phyloP scores from a whole-genome alignment of 2,329 filamentous ascomycete genomes.

The Escovopsis sp. region DNA sequence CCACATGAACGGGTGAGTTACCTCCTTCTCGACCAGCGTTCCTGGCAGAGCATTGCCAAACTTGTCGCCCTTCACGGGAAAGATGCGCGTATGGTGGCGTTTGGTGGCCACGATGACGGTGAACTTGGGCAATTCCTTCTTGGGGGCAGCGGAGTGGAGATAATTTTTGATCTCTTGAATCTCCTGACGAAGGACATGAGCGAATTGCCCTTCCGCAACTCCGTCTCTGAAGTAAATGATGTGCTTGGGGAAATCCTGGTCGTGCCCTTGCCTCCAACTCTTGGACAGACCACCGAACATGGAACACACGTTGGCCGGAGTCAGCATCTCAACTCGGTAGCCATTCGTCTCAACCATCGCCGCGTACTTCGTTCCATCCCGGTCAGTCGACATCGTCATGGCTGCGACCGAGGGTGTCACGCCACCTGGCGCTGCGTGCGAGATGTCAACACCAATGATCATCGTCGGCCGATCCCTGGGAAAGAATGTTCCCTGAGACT shows the following conservation, averaged over 20 bases:
- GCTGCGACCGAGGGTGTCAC: slow-evolving; percentile 65
- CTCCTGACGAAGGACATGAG: slow-evolving; percentile 66
- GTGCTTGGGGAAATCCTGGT: slow-evolving; percentile 39
- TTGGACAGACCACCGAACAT: slow-evolving; percentile 51
- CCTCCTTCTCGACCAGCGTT: slow-evolving; percentile 72
- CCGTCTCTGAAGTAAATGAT: slow-evolving; percentile 91
- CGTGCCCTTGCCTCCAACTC: slow-evolving; percentile 48
- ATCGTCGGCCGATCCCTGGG: slow-evolving; percentile 45
- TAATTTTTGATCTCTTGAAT: slow-evolving; percentile 52
- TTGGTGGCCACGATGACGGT: slow-evolving; percentile 84
- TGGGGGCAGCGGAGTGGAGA: slow-evolving; percentile 28
- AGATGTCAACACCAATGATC: slow-evolving; percentile 84
- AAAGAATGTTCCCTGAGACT: slow-evolving; percentile 18
- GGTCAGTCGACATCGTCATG: slow-evolving; percentile 69
- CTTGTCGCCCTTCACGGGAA: slow-evolving; percentile 56
- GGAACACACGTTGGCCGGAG: slow-evolving; percentile 45
- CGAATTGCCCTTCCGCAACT: slow-evolving; percentile 75
- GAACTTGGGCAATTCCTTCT: slow-evolving; percentile 43
- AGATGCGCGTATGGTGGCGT: slow-evolving; percentile 87
- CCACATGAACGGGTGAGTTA: slow-evolving; percentile 83
- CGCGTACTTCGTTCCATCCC: slow-evolving; percentile 56
- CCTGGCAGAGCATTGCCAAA: slow-evolving; percentile 78
- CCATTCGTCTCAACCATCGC: slow-evolving; percentile 76
- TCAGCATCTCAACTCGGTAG: slow-evolving; percentile 65
- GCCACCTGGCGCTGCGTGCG: slow-evolving; percentile 60